A percentile compares a stretch with the other conserved stretches of the same genome.
Evolutionary conservation across 768 basidiomycete species (phyloP).

Genomic region (Mycena polygramma): DNA sequence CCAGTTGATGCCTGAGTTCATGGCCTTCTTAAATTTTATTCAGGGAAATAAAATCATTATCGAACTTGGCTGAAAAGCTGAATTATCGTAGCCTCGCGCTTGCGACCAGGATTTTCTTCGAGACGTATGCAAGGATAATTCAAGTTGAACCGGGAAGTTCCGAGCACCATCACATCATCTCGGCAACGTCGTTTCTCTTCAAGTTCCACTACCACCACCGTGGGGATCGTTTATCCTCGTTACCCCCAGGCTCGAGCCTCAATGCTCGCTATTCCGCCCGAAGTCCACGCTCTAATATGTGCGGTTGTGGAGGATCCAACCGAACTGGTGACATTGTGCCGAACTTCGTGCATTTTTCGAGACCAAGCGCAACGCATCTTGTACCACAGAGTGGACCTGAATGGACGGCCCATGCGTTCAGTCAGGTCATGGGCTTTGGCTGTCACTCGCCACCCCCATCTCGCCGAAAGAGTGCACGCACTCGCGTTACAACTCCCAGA

Average conservation of each 20-base stretch:
- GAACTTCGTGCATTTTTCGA: conserved; percentile 8
- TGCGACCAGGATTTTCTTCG: too few species aligned
- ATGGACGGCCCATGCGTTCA: not conserved
- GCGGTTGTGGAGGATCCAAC: not conserved
- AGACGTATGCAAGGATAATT: too few species aligned
- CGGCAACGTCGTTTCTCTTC: too few species aligned
- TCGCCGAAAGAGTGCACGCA: conserved; percentile 20
- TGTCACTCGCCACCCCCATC: conserved; percentile 10
- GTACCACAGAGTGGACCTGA: conserved; percentile 2
- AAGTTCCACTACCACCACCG: too few species aligned
- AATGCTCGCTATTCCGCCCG: conserved; percentile 12
- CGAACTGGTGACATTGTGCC: not conserved
- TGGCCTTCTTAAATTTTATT: too few species aligned
- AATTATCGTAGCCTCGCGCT: too few species aligned
- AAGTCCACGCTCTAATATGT: conserved; percentile 17
- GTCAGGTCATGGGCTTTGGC: conserved; percentile 17
- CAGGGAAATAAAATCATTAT: too few species aligned
- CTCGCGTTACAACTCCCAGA: conserved; percentile 6
- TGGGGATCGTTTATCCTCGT: too few species aligned
- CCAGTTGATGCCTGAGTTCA: too few species aligned
- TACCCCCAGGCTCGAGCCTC: not conserved
- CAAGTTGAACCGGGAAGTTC: too few species aligned
- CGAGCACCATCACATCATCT: too few species aligned
- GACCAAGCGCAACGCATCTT: conserved; percentile 16
- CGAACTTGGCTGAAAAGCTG: too few species aligned